Percentiles rank a stretch among this genome's conserved stretches.
These are phyloP conservation scores for Penicillium polonicum DNA, from an alignment of 2,329 filamentous ascomycete genomes.

Conservation along the genomic window DNA sequence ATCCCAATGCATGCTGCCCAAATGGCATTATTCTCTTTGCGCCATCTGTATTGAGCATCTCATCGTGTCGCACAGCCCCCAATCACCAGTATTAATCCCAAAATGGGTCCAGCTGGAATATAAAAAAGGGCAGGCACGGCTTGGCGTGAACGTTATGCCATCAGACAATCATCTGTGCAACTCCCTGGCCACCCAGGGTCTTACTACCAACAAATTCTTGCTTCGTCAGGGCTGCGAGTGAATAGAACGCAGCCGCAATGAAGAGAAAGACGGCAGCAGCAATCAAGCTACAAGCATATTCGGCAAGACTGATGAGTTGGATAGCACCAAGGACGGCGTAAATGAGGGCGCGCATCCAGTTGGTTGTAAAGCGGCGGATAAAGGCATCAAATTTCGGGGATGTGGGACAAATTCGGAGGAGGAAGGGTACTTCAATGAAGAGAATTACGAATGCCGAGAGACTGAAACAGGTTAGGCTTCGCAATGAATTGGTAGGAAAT, in stretches of 20 bases:
- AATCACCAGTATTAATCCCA: slow-evolving; percentile 3
- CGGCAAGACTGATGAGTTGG: slow-evolving; percentile 78
- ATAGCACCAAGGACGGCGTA: slow-evolving; percentile 77
- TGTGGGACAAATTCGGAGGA: slow-evolving; percentile 96
- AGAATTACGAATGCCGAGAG: slow-evolving; percentile 70
- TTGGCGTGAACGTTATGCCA: not conserved
- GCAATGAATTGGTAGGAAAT: slow-evolving; percentile 8
- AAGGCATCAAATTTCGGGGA: slow-evolving; percentile 82
- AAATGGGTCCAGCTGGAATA: not conserved
- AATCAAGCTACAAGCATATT: slow-evolving; percentile 69
- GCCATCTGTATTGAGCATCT: slow-evolving; percentile 21
- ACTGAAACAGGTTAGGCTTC: slow-evolving; percentile 55
- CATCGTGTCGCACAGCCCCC: slow-evolving; percentile 17
- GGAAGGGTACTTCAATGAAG: slow-evolving; percentile 87
- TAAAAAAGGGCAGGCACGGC: slow-evolving; percentile 2
- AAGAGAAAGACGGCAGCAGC: slow-evolving; percentile 80
- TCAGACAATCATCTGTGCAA: slow-evolving; percentile 96
- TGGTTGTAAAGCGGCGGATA: slow-evolving; percentile 90
- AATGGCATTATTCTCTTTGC: slow-evolving; percentile 11
- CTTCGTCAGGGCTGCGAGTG: slow-evolving; percentile 44
- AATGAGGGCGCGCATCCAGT: slow-evolving; percentile 91
- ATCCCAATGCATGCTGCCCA: slow-evolving; percentile 22
- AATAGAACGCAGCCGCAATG: slow-evolving; percentile 76
- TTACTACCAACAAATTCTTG: slow-evolving; percentile 67
- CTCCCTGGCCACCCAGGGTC: slow-evolving; percentile 87